phyloP scores from a whole-genome alignment of 2,329 filamentous ascomycete genomes.

The Apiospora saccharicola region DNA sequence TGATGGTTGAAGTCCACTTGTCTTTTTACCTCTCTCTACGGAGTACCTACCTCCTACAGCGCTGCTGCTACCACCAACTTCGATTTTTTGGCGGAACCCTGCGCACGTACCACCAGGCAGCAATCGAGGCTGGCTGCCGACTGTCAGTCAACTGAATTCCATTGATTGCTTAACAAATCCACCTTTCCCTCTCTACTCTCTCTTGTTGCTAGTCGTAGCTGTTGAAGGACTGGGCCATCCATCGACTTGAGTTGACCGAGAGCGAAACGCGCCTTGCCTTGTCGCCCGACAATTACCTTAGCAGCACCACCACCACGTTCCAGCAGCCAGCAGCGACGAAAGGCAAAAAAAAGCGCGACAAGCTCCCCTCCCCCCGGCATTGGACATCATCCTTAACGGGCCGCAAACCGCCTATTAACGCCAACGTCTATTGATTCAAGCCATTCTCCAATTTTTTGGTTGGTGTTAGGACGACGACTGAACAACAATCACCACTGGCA shows the following conservation, averaged over 20 bases:
- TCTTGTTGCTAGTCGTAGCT: conserved; percentile 15
- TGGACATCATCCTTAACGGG: conserved; percentile 22
- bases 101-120: conserved; percentile 21
- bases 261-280: conserved; percentile 13
- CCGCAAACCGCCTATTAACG: conserved; percentile 18
- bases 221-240: conserved; percentile 11
- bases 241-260: conserved; percentile 19
- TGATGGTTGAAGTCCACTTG: neutral
- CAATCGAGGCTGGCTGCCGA: conserved; percentile 18
- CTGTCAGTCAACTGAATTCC: conserved; percentile 17
- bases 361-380: conserved; percentile 15
- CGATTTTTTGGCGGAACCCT: conserved; percentile 4
- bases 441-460: conserved; percentile 22
- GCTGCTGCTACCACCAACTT: neutral
- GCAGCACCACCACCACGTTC: conserved; percentile 10
- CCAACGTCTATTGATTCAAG: conserved; percentile 19
- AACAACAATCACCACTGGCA: conserved; percentile 20
- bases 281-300: conserved; percentile 16
- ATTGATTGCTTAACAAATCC: conserved; percentile 19
- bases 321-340: conserved; percentile 8
- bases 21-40: neutral
- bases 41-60: neutral
- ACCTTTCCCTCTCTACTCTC: conserved; percentile 12
- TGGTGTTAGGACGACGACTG: conserved; percentile 18
- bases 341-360: conserved; percentile 20